phyloP scores from a whole-genome alignment of 106 monocot species.

The Acanthochlamys bracteata region DNA sequence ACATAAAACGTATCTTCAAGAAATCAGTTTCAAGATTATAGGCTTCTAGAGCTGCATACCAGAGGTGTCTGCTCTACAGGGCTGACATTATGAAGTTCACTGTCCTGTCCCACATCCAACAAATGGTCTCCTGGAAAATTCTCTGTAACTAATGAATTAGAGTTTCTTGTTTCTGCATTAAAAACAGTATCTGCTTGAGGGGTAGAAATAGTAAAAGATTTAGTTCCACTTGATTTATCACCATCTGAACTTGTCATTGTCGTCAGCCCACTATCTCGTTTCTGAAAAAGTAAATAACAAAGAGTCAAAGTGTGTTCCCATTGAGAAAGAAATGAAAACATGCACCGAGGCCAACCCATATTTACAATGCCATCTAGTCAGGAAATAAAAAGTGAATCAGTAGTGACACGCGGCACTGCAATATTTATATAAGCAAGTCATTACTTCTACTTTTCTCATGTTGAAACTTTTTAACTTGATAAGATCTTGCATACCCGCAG shows the following conservation, averaged over 20 bases:
- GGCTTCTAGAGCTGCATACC: constrained; percentile 31
- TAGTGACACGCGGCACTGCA: no score
- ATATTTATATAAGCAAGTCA: no score
- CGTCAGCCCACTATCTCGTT: constrained; percentile 53
- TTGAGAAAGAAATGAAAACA: no score
- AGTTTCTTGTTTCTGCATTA: constrained; percentile 44
- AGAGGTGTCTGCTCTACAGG: constrained; percentile 52
- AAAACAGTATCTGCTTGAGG: constrained; percentile 57
- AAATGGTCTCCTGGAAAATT: constrained; percentile 28
- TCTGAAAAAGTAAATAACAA: constrained; percentile 35
- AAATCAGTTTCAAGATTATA: neutral
- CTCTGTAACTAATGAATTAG: constrained; percentile 41
- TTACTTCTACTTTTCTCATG: no score
- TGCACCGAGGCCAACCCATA: no score
- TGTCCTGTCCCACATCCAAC: constrained; percentile 22
- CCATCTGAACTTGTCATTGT: constrained; percentile 68
- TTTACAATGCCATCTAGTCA: no score
- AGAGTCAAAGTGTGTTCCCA: no score
- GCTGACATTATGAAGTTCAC: constrained; percentile 31
- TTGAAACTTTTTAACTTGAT: no score
- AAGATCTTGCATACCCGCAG: constrained; percentile 54
- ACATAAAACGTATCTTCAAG: no score
- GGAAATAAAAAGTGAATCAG: no score
- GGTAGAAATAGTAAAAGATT: constrained; percentile 74
- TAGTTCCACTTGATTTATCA: constrained; percentile 73